These are phyloP conservation scores for Dothideomycetes sp. DNA, from an alignment of 2,329 filamentous ascomycete genomes.

Conservation along the genomic window DNA sequence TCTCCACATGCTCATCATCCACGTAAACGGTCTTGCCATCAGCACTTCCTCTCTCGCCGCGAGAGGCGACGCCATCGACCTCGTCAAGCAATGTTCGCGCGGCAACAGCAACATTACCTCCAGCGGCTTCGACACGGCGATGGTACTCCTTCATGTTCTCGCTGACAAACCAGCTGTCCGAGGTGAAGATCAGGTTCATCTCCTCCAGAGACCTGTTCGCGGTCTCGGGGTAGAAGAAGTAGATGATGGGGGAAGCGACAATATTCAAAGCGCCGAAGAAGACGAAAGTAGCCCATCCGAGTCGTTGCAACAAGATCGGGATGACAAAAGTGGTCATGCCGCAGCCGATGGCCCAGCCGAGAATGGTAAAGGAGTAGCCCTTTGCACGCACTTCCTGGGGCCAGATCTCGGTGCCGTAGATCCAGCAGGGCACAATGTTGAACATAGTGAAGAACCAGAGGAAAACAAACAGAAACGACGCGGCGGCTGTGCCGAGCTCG, in stretches of 20 bases:
- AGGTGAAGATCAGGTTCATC: conserved; percentile 11
- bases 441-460: conserved; percentile 22
- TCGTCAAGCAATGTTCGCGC: conserved; percentile 20
- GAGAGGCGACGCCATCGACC: conserved; percentile 17
- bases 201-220: conserved; percentile 7
- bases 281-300: no score
- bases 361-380: conserved; percentile 8
- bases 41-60: no score
- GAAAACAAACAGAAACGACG: conserved; percentile 18
- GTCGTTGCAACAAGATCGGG: conserved; percentile 8
- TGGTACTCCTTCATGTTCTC: conserved; percentile 22
- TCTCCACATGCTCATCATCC: no score
- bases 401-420: conserved; percentile 16
- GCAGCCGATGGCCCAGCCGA: conserved; percentile 10
- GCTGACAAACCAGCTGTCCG: conserved; percentile 19
- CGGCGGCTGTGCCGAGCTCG: conserved; percentile 14
- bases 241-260: conserved; percentile 40
- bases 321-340: conserved; percentile 9
- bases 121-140: conserved; percentile 18
- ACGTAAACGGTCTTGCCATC: no score
- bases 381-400: conserved; percentile 9
- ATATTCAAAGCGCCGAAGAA: conserved; percentile 54
- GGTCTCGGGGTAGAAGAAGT: conserved; percentile 33
- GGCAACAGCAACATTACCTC: conserved; percentile 20
- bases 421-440: conserved; percentile 24